Evolutionary conservation across 768 basidiomycete species (phyloP).

Genomic region (Nidularia pulvinata): DNA sequence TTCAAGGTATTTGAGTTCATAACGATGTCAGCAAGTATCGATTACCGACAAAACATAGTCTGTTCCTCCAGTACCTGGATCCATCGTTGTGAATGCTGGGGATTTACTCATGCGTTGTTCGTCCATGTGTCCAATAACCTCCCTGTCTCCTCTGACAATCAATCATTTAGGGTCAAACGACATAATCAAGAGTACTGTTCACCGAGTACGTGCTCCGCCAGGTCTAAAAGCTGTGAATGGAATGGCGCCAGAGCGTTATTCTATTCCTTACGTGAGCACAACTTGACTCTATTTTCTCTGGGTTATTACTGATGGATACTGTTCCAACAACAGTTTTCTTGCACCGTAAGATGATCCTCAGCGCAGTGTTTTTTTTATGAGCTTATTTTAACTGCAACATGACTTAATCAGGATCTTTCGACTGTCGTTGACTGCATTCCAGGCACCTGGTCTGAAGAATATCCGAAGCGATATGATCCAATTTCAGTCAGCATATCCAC

Average conservation of each 20-base stretch:
- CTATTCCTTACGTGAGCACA: conserved; percentile 56
- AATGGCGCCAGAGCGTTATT: conserved; percentile 52
- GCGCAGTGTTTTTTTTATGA: too few relatives aligned
- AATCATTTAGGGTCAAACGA: conserved; percentile 38
- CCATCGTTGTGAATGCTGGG: conserved; percentile 51
- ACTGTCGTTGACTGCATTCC: too few relatives aligned
- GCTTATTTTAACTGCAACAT: too few relatives aligned
- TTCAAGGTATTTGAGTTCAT: conserved; percentile 18
- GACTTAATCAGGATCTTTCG: too few relatives aligned
- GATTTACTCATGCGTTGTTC: conserved; percentile 51
- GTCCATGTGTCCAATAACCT: neutral
- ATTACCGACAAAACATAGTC: conserved; percentile 15
- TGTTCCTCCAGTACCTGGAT: conserved; percentile 40
- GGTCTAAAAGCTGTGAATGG: conserved; percentile 12
- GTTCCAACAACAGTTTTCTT: too few relatives aligned
- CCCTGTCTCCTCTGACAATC: neutral
- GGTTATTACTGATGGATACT: too few relatives aligned
- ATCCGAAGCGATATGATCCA: too few relatives aligned
- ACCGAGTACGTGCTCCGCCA: conserved; percentile 47
- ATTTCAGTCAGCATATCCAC: too few relatives aligned
- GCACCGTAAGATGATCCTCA: too few relatives aligned
- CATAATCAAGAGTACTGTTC: conserved; percentile 47
- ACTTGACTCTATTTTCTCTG: too few relatives aligned
- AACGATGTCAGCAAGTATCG: neutral
- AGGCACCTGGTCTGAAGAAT: too few relatives aligned